These are phyloP conservation scores for Hypocrella siamensis DNA, from an alignment of 2,329 filamentous ascomycete species.

Conservation along the genomic window DNA sequence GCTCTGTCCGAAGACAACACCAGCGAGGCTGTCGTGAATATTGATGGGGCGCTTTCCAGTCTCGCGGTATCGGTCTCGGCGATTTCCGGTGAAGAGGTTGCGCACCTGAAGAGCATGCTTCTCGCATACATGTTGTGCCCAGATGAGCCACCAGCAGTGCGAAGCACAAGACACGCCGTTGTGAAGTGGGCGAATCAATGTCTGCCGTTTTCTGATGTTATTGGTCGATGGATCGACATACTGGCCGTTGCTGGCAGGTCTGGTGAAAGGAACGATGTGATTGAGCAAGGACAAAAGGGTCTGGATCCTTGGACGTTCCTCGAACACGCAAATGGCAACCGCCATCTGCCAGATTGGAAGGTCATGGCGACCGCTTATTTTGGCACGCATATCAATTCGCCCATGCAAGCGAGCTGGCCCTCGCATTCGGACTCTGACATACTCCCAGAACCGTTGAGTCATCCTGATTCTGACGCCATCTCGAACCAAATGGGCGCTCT, in stretches of 20 bases:
- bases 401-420: too few species aligned
- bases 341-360: constrained; percentile 33
- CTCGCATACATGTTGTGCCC: constrained; percentile 49
- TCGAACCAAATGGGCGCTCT: constrained; percentile 15
- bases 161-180: constrained; percentile 66
- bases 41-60: constrained; percentile 76
- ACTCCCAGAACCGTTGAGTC: background rate
- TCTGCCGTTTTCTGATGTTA: constrained; percentile 61
- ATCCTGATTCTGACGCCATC: background rate
- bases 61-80: constrained; percentile 35
- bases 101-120: constrained; percentile 36
- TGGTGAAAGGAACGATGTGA: constrained; percentile 62
- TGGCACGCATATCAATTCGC: constrained; percentile 15
- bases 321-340: constrained; percentile 25
- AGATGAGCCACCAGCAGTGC: constrained; percentile 34
- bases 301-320: constrained; percentile 50
- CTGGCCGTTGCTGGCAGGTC: constrained; percentile 55
- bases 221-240: constrained; percentile 78
- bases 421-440: too few species aligned
- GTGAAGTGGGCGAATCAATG: constrained; percentile 86
- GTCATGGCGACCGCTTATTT: constrained; percentile 36
- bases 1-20: constrained; percentile 69
- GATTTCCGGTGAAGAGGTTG: constrained; percentile 13
- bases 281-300: constrained; percentile 81
- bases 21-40: constrained; percentile 64